Percentiles rank a stretch among this genome's conserved stretches.
These are phyloP conservation scores for Ophiosphaerella herpotricha DNA, from an alignment of 2,329 filamentous ascomycete species.

Conservation along the genomic window DNA sequence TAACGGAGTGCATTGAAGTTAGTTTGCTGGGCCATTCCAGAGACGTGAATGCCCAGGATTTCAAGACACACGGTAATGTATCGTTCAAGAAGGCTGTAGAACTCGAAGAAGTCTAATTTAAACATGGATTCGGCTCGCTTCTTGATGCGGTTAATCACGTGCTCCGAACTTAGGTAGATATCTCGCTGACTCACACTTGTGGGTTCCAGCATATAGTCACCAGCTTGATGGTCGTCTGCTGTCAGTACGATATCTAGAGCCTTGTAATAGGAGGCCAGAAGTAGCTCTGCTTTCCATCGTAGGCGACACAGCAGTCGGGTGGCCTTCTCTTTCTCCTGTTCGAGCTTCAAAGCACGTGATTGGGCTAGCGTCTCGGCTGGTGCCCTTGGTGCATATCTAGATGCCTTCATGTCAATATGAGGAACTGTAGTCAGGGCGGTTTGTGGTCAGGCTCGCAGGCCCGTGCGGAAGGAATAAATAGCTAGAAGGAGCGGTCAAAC, in stretches of 20 bases:
- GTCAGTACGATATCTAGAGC: slow-evolving; percentile 31
- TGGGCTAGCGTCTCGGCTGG: slow-evolving; percentile 29
- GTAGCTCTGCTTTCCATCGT: slow-evolving; percentile 44
- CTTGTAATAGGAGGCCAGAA: slow-evolving; percentile 35
- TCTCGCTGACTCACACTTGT: slow-evolving; percentile 21
- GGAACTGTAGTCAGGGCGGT: not conserved
- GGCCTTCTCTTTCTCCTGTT: slow-evolving; percentile 35
- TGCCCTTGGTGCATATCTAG: slow-evolving; percentile 39
- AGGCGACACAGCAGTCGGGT: slow-evolving; percentile 33
- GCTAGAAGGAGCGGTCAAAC: not conserved
- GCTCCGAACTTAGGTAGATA: not conserved
- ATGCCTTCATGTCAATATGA: slow-evolving; percentile 22
- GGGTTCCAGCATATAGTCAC: slow-evolving; percentile 11
- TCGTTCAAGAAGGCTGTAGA: slow-evolving; percentile 73
- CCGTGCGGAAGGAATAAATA: not conserved
- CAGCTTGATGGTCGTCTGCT: slow-evolving; percentile 19
- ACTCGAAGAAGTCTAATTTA: slow-evolving; percentile 79
- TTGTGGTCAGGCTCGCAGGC: not conserved
- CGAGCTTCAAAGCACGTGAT: slow-evolving; percentile 33
- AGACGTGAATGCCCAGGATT: slow-evolving; percentile 64
- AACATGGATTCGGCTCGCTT: slow-evolving; percentile 61
- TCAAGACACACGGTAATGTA: slow-evolving; percentile 70
- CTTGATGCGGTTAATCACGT: slow-evolving; percentile 18
- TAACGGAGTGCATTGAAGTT: slow-evolving; percentile 40
- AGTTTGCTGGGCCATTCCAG: slow-evolving; percentile 17